Evolutionary conservation across 2,329 filamentous ascomycete genomes (phyloP).

Genomic region (Verticillium albo-atrum): DNA sequence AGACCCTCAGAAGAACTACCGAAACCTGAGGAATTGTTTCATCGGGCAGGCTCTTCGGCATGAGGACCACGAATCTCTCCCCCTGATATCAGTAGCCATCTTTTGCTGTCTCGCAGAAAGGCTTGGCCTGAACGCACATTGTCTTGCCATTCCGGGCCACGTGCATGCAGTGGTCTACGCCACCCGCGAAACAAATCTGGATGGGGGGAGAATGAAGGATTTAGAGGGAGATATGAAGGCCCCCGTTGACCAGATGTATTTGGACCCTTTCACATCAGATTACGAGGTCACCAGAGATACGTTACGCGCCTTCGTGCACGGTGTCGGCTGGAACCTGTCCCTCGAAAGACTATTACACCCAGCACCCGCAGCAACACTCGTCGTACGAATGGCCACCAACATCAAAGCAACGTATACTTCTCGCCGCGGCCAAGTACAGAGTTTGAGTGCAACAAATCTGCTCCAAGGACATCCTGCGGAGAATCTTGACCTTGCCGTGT

Average conservation of each 20-base stretch:
- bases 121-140: conserved; percentile 70
- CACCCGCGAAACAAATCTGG: conserved; percentile 53
- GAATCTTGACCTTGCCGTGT: conserved; percentile 58
- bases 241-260: conserved; percentile 59
- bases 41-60: conserved; percentile 76
- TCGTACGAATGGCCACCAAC: conserved; percentile 73
- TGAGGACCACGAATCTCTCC: conserved; percentile 71
- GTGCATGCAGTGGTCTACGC: conserved; percentile 76
- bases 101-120: conserved; percentile 75
- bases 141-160: conserved; percentile 79
- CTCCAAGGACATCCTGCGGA: conserved; percentile 42
- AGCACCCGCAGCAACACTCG: conserved; percentile 61
- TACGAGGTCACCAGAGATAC: conserved; percentile 59
- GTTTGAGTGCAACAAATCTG: conserved; percentile 16
- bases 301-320: conserved; percentile 55
- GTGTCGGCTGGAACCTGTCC: conserved; percentile 37
- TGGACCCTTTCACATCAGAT: conserved; percentile 74
- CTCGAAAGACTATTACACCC: conserved; percentile 54
- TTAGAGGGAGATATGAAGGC: conserved; percentile 9
- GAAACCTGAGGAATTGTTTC: conserved; percentile 80
- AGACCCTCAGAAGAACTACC: conserved; percentile 63
- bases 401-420: conserved; percentile 62
- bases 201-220: conserved; percentile 36
- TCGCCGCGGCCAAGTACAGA: background rate
- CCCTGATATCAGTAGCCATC: conserved; percentile 81